Conservation (phyloP, 371 early-diverging fungal genomes). For the Basidiobolus meristosporus region DNA sequence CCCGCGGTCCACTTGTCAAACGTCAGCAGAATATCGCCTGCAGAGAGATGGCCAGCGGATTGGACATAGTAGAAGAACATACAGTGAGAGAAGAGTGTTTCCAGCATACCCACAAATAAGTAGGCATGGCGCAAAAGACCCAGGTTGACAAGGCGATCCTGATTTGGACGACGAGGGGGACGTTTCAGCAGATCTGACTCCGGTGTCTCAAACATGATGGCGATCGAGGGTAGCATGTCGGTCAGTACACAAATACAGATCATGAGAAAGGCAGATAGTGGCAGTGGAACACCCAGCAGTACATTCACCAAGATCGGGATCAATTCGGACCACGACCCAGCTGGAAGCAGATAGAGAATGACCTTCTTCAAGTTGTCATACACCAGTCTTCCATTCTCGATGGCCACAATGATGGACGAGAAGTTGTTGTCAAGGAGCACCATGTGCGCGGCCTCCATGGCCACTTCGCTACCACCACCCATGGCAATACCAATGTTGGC, state of each 20-base stretch:
- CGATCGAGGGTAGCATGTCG: constrained; percentile 26
- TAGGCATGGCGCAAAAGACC: constrained; percentile 36
- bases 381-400: constrained; percentile 61
- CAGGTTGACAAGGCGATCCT: constrained; percentile 27
- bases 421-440: constrained; percentile 54
- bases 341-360: constrained; percentile 51
- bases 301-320: constrained; percentile 46
- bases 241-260: constrained; percentile 28
- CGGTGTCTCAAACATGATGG: constrained; percentile 40
- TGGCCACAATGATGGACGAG: constrained; percentile 43
- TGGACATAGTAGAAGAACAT: constrained; percentile 35
- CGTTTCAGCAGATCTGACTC: constrained; percentile 35
- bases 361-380: constrained; percentile 73
- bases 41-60: constrained; percentile 17
- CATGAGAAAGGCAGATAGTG: constrained; percentile 39
- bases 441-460: constrained; percentile 58
- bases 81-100: constrained; percentile 30
- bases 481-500: constrained; percentile 70
- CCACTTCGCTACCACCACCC: constrained; percentile 53
- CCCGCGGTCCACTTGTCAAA: constrained; percentile 22
- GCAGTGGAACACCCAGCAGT: constrained; percentile 39
- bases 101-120: constrained; percentile 35
- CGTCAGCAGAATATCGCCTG: constrained; percentile 25
- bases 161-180: constrained; percentile 33
- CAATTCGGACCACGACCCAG: constrained; percentile 47